Conservation (phyloP, 257 asterid genomes). For the Fraxinus anomala region DNA sequence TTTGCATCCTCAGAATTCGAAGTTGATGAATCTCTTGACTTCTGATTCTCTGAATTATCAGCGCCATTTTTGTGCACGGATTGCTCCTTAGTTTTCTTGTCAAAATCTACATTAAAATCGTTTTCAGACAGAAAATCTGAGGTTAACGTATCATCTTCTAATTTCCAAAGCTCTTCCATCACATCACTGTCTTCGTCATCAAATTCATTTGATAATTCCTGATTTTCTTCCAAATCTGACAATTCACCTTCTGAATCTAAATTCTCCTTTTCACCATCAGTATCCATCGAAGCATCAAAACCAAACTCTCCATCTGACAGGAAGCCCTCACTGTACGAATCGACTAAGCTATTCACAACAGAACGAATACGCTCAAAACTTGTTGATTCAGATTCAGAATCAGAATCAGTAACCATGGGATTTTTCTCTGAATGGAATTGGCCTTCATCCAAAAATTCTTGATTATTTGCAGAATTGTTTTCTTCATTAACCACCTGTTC, state of each 20-base stretch:
- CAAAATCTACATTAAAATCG: slow-evolving; percentile 41
- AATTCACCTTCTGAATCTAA: slow-evolving; percentile 28
- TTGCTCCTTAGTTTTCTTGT: neutral
- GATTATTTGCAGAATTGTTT: neutral
- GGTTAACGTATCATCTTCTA: slow-evolving; percentile 36
- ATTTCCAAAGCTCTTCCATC: slow-evolving; percentile 39
- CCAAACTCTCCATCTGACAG: slow-evolving; percentile 48
- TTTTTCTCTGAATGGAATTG: slow-evolving; percentile 25
- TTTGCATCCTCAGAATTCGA: slow-evolving; percentile 43
- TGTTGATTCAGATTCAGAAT: slow-evolving; percentile 46
- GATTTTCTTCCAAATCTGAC: slow-evolving; percentile 37
- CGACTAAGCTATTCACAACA: slow-evolving; percentile 31
- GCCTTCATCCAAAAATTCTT: slow-evolving; percentile 27
- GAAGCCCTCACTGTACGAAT: slow-evolving; percentile 51
- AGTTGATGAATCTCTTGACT: slow-evolving; percentile 33
- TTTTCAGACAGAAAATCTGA: slow-evolving; percentile 39
- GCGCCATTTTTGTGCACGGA: slow-evolving; percentile 14
- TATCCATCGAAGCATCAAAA: slow-evolving; percentile 22
- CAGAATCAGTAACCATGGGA: slow-evolving; percentile 32
- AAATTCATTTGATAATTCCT: slow-evolving; percentile 28
- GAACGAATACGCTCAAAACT: slow-evolving; percentile 36
- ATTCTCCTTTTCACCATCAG: slow-evolving; percentile 21
- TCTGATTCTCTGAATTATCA: slow-evolving; percentile 33
- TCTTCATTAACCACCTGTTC: slow-evolving; percentile 9
- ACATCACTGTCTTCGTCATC: slow-evolving; percentile 48